A percentile compares a stretch with the other conserved stretches of the same genome.
Conservation (phyloP, 805 yeast genomes). For the Ogataea nonfermentans region DNA sequence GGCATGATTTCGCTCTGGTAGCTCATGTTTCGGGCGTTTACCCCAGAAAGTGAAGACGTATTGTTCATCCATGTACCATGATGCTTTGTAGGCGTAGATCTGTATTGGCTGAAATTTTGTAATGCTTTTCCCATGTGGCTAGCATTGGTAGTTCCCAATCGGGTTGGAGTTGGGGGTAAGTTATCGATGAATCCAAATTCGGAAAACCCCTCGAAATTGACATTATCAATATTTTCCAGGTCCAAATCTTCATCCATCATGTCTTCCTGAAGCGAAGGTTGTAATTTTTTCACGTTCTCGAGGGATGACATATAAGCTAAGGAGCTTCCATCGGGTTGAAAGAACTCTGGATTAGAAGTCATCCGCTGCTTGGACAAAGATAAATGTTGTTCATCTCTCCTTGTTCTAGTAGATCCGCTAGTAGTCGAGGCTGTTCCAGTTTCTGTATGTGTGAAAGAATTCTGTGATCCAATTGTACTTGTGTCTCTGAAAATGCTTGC, state of each 20-base stretch:
- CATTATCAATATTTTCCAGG: conserved; percentile 27
- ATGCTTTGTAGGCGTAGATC: conserved; percentile 21
- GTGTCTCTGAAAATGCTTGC: conserved; percentile 32
- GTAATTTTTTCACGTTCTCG: not conserved
- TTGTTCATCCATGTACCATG: conserved; percentile 1
- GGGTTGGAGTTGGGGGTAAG: conserved; percentile 46
- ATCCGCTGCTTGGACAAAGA: not conserved
- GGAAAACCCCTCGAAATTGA: conserved; percentile 28
- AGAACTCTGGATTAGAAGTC: not conserved
- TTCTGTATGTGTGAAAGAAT: conserved; percentile 1
- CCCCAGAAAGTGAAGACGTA: too few relatives aligned
- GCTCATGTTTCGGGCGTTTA: conserved; percentile 1
- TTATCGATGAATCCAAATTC: conserved; percentile 24
- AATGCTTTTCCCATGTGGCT: not conserved
- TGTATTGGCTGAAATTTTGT: not conserved
- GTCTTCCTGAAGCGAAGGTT: conserved; percentile 12
- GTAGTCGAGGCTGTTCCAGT: too few relatives aligned
- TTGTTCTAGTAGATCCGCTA: not conserved
- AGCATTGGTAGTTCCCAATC: conserved; percentile 22
- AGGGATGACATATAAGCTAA: not conserved
- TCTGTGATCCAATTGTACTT: conserved; percentile 3
- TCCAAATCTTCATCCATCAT: conserved; percentile 30
- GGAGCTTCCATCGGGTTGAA: not conserved
- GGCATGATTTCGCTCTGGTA: conserved; percentile 7
- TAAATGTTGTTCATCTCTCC: not conserved